These are phyloP conservation scores for Trypanosoma melophagium DNA, from an alignment of 208 protist genomes.

Conservation along the genomic window DNA sequence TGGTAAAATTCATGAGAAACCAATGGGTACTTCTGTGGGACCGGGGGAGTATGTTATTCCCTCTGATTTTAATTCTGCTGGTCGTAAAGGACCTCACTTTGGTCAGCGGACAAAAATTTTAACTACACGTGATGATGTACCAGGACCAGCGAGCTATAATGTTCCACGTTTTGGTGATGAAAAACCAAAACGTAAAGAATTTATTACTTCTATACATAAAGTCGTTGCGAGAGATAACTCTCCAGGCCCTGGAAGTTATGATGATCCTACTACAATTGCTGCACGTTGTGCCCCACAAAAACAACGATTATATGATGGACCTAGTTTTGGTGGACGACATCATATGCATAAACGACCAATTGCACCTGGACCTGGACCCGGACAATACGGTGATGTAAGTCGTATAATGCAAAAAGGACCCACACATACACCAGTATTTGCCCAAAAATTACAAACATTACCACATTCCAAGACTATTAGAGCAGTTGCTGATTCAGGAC, in stretches of 20 bases:
- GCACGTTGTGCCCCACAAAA: constrained; percentile 34
- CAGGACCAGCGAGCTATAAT: constrained; percentile 52
- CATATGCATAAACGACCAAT: constrained; percentile 25
- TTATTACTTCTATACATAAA: constrained; percentile 35
- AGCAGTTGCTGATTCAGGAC: neutral
- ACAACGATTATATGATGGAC: constrained; percentile 35
- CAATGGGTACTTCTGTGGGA: constrained; percentile 30
- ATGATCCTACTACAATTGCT: constrained; percentile 73
- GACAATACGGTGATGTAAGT: constrained; percentile 45
- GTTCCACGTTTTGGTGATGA: constrained; percentile 52
- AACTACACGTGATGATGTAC: constrained; percentile 35
- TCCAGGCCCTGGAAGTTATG: constrained; percentile 68
- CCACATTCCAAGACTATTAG: neutral
- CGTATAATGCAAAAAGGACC: constrained; percentile 48
- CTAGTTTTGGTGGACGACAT: constrained; percentile 62
- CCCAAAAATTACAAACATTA: constrained; percentile 23
- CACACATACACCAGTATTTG: constrained; percentile 54
- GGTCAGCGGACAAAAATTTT: constrained; percentile 46
- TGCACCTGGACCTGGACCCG: constrained; percentile 47
- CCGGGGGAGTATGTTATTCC: constrained; percentile 57
- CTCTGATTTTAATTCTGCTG: constrained; percentile 42
- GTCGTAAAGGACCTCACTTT: constrained; percentile 48
- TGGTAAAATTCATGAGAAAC: constrained; percentile 40
- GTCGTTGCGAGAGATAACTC: constrained; percentile 24
- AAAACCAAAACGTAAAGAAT: constrained; percentile 30